phyloP scores from a whole-genome alignment of 176 grass and related monocot genomes.

The Cocos nucifera region DNA sequence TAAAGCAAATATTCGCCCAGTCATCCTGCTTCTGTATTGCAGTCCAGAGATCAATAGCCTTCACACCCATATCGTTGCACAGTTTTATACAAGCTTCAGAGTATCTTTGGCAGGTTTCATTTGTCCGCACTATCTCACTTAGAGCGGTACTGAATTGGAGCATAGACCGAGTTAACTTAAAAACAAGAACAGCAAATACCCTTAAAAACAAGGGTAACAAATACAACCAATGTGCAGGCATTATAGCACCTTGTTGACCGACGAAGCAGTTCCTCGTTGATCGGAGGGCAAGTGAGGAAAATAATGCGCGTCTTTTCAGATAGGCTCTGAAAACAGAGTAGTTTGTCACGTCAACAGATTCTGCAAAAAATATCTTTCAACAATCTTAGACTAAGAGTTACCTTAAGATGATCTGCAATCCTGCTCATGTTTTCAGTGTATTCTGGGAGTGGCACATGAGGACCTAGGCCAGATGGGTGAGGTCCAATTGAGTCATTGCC shows the following conservation, averaged over 20 bases:
- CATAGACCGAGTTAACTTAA: background rate
- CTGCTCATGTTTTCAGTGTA: background rate
- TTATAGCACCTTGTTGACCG: background rate
- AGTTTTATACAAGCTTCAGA: slow-evolving; percentile 30
- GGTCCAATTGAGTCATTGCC: too few relatives aligned
- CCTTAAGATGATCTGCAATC: slow-evolving; percentile 13
- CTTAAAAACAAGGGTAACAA: background rate
- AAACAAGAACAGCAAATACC: too few relatives aligned
- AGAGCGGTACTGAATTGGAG: slow-evolving; percentile 1
- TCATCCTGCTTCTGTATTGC: slow-evolving; percentile 24
- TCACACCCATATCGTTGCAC: slow-evolving; percentile 24
- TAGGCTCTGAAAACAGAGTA: slow-evolving; percentile 16
- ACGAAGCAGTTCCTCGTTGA: slow-evolving; percentile 8
- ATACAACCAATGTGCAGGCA: background rate
- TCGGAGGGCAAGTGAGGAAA: slow-evolving; percentile 21
- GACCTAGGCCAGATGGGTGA: too few relatives aligned
- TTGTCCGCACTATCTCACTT: slow-evolving; percentile 8
- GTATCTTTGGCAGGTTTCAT: slow-evolving; percentile 14
- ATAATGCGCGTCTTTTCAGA: slow-evolving; percentile 24
- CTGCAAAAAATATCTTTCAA: background rate
- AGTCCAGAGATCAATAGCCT: slow-evolving; percentile 22
- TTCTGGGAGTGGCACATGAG: too few relatives aligned
- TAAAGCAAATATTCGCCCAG: slow-evolving; percentile 23
- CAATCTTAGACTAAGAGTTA: background rate
- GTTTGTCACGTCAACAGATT: background rate